phyloP scores from a whole-genome alignment of 768 basidiomycete genomes.

The Amanita polypyramis region DNA sequence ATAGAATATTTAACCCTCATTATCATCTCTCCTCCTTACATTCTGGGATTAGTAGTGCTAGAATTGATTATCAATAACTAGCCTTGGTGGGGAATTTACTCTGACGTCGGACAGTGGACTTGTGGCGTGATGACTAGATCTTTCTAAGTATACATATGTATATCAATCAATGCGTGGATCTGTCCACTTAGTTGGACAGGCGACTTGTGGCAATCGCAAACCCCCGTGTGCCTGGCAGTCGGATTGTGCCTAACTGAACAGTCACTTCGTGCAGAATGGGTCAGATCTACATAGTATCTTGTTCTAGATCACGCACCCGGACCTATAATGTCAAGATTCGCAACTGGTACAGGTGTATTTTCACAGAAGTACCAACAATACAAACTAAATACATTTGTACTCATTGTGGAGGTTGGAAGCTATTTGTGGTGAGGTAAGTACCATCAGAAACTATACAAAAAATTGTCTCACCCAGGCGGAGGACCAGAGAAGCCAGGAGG shows the following conservation, averaged over 20 bases:
- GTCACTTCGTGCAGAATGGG: not conserved
- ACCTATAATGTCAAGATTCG: not conserved
- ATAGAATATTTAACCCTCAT: not conserved
- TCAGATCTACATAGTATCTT: not conserved
- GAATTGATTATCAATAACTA: not conserved
- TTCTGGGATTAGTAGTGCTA: not conserved
- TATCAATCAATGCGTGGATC: not conserved
- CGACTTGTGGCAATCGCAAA: not conserved
- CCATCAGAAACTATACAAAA: constrained; percentile 7
- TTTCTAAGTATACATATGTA: not conserved
- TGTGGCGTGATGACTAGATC: not conserved
- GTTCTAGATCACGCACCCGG: not conserved
- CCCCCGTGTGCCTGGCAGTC: not conserved
- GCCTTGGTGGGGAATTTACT: not conserved
- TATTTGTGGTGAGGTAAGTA: constrained; percentile 8
- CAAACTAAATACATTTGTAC: not conserved
- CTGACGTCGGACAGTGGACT: not conserved
- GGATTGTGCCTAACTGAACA: not conserved
- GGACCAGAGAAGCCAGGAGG: constrained; percentile 66
- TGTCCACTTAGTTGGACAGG: not conserved
- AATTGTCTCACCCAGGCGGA: constrained; percentile 63
- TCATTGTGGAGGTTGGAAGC: constrained; percentile 39
- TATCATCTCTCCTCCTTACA: not conserved
- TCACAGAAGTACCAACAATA: not conserved
- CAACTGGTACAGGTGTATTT: not conserved